Evolutionary conservation across 208 protist species (phyloP), one percentile per base, ranked within the genome.

Genomic region (Trypanosoma platydactyli): DNA sequence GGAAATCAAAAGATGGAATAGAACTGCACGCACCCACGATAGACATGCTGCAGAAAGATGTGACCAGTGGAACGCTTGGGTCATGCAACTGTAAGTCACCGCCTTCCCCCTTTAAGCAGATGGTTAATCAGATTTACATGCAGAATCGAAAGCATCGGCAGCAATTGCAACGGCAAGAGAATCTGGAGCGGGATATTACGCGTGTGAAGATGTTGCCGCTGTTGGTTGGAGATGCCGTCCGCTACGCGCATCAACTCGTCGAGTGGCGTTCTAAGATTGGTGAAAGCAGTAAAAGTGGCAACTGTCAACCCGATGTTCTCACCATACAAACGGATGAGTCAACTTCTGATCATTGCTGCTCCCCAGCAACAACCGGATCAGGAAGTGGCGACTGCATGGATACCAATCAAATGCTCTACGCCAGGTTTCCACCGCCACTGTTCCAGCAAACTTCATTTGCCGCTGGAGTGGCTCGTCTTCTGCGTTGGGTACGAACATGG

Each of bases 401-500:
- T 48, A 4, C 41, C 24, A 63, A 42, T 48, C 64, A 72, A 49
- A 76, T 89, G 42, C 65, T 89, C 1, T 94, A 90, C 70, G 45
- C 76, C 30, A 77, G 74, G 53, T 90, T 86, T 71, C 88, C 88
- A 6, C 80, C 88, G n/a, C 88, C 88, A 49, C 76, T 94, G 41
- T 74, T 94, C 58, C 82, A 73, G 41, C 79, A 71, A 18, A 81
- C 81, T 1, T 81, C 84, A 13, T 94, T 94, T 35, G 73, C 84
- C 6, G 64, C 73, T 13, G 83, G 83, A 40, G 87, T 83, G 5
- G 55, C 79, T 25, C 88, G 88, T 30, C 77, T 94, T 51, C 54
- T 91, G 54, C 79, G 78, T 53, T 94, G 88, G 87, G 76, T 93
- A 59, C 71, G 82, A 44, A 93, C 87, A 24, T 93, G 87, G 87